These are phyloP conservation scores for Silene noctiflora DNA, from an alignment of 179 eudicot genomes.

Conservation along the genomic window DNA sequence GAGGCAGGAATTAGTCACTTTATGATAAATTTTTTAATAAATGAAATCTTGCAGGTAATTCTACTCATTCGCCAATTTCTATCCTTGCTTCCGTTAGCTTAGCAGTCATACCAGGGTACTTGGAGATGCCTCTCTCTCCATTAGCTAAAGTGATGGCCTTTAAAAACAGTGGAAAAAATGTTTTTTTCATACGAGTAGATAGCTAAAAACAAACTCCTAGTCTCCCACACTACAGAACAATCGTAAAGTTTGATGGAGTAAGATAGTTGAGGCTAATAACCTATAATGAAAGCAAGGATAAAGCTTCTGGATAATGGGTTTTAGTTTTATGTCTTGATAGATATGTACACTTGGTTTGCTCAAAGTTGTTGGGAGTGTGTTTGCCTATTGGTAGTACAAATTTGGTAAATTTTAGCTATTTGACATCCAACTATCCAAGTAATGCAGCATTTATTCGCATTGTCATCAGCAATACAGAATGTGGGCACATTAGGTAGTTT, in stretches of 20 bases:
- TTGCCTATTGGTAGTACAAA: neutral
- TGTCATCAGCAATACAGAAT: neutral
- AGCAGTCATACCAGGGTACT: neutral
- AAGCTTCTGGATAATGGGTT: neutral
- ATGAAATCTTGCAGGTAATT: neutral
- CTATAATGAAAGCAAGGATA: neutral
- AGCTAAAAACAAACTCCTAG: neutral
- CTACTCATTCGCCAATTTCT: neutral
- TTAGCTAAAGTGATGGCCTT: neutral
- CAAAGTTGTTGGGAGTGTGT: neutral
- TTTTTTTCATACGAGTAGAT: neutral
- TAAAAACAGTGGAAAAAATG: neutral
- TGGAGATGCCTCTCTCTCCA: neutral
- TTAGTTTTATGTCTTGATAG: neutral
- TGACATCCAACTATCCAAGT: neutral
- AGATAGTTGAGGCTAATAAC: neutral
- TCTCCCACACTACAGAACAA: neutral
- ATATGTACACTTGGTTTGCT: neutral
- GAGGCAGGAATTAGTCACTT: neutral
- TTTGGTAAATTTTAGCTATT: neutral
- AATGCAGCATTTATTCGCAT: neutral
- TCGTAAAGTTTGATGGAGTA: neutral
- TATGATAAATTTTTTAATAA: too few relatives aligned
- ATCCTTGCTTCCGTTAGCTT: neutral
- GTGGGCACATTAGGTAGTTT: neutral